These are phyloP conservation scores for Capsicum chinense DNA, from an alignment of 257 asterid genomes.

Conservation along the genomic window DNA sequence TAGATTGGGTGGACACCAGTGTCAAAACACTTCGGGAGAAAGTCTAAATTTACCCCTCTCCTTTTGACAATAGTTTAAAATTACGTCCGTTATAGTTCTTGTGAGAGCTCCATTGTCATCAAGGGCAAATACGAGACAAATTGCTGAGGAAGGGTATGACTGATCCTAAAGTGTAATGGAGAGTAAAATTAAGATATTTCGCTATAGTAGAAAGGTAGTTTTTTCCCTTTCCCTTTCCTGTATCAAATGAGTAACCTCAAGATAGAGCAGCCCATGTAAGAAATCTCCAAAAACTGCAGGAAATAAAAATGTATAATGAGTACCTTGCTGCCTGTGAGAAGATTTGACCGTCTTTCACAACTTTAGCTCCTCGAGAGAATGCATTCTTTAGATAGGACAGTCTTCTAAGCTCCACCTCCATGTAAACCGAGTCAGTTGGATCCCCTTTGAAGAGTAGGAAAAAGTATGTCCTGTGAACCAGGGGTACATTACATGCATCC, in stretches of 20 bases:
- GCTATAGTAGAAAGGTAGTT: neutral
- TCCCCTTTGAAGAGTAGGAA: conserved; percentile 80
- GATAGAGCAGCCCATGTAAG: conserved; percentile 17
- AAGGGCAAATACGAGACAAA: neutral
- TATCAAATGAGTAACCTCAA: neutral
- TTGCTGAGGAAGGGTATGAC: conserved; percentile 15
- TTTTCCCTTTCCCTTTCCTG: neutral
- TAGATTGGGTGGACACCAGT: neutral
- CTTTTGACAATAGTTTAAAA: neutral
- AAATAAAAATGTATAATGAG: neutral
- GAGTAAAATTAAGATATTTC: conserved; percentile 18
- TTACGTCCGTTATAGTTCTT: neutral
- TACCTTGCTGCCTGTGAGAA: conserved; percentile 55
- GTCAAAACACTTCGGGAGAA: neutral
- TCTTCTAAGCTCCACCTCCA: conserved; percentile 93
- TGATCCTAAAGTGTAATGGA: conserved; percentile 9
- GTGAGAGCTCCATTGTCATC: neutral
- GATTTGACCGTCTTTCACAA: conserved; percentile 37
- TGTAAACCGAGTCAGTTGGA: conserved; percentile 77
- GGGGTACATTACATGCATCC: conserved; percentile 67
- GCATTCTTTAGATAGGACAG: conserved; percentile 66
- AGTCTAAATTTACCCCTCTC: neutral
- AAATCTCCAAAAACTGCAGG: conserved; percentile 3
- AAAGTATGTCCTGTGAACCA: conserved; percentile 79
- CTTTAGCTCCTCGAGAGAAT: conserved; percentile 39